A percentile compares a stretch with the other conserved stretches of the same genome.
These are phyloP conservation scores for Naganishia randhawae DNA, from an alignment of 768 basidiomycete species.

Conservation along the genomic window DNA sequence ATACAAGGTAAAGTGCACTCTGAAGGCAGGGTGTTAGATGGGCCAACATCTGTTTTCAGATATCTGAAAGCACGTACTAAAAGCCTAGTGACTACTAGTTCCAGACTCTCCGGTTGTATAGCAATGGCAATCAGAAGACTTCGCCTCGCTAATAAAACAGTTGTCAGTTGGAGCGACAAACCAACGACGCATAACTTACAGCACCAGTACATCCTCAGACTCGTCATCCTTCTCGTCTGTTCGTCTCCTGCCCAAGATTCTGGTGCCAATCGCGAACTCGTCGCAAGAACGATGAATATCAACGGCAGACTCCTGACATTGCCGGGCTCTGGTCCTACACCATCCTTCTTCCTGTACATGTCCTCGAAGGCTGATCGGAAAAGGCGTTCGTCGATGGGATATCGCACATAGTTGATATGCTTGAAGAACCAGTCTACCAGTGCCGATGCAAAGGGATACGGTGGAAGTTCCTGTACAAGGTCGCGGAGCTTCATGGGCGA, in stretches of 20 bases:
- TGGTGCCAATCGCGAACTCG: conserved; percentile 77
- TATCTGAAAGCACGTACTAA: conserved; percentile 53
- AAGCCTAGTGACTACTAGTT: conserved; percentile 86
- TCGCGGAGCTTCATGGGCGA: conserved; percentile 85
- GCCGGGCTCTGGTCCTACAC: conserved; percentile 27
- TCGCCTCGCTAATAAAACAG: conserved; percentile 63
- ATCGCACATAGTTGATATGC: conserved; percentile 83
- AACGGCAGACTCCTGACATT: conserved; percentile 60
- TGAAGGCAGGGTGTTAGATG: conserved; percentile 37
- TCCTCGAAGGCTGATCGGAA: conserved; percentile 67
- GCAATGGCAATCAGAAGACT: conserved; percentile 87
- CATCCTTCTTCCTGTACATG: conserved; percentile 54
- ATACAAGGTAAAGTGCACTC: conserved; percentile 65
- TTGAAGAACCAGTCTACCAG: conserved; percentile 67
- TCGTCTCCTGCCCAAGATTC: conserved; percentile 78
- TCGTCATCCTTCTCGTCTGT: conserved; percentile 69
- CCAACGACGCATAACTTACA: conserved; percentile 58
- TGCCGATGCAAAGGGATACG: conserved; percentile 66
- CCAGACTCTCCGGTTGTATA: conserved; percentile 85
- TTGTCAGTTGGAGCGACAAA: not conserved
- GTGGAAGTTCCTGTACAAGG: conserved; percentile 80
- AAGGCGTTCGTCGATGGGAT: conserved; percentile 79
- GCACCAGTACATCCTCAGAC: conserved; percentile 89
- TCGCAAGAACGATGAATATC: conserved; percentile 88
- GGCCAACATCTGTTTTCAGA: not conserved